These are phyloP conservation scores for Didymella lethalis DNA, from an alignment of 2,329 filamentous ascomycete genomes.

Conservation along the genomic window DNA sequence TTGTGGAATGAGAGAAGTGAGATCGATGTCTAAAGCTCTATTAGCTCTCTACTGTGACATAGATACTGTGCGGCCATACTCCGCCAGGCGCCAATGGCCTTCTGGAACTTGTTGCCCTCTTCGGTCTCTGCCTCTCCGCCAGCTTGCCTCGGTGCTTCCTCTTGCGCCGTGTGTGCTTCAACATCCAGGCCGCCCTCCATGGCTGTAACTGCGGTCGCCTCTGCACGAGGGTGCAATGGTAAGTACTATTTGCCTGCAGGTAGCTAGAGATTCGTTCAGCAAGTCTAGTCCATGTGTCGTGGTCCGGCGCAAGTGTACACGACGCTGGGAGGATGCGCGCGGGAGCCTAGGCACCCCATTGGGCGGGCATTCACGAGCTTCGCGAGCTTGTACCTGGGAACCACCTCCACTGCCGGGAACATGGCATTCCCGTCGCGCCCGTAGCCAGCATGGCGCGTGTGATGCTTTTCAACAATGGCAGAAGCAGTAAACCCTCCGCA, in stretches of 20 bases:
- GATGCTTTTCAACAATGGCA: slow-evolving; percentile 44
- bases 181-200: slow-evolving; percentile 50
- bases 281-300: slow-evolving; percentile 6
- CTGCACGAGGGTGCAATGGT: not conserved
- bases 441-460: slow-evolving; percentile 46
- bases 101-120: slow-evolving; percentile 89
- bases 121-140: slow-evolving; percentile 45
- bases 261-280: not conserved
- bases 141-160: slow-evolving; percentile 20
- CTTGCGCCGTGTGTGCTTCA: slow-evolving; percentile 35
- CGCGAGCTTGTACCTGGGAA: slow-evolving; percentile 6
- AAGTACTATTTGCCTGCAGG: not conserved
- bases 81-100: slow-evolving; percentile 94
- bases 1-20: slow-evolving; percentile 81
- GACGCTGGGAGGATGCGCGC: slow-evolving; percentile 12
- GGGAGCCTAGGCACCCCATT: slow-evolving; percentile 13
- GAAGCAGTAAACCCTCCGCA: slow-evolving; percentile 23
- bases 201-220: slow-evolving; percentile 11
- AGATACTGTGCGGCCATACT: slow-evolving; percentile 64
- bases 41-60: slow-evolving; percentile 21
- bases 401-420: slow-evolving; percentile 26
- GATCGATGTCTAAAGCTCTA: slow-evolving; percentile 74
- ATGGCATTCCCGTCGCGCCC: slow-evolving; percentile 15
- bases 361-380: not conserved
- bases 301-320: slow-evolving; percentile 5